These are phyloP conservation scores for Pleurostoma richardsiae DNA, from an alignment of 2,329 filamentous ascomycete genomes.

Conservation along the genomic window DNA sequence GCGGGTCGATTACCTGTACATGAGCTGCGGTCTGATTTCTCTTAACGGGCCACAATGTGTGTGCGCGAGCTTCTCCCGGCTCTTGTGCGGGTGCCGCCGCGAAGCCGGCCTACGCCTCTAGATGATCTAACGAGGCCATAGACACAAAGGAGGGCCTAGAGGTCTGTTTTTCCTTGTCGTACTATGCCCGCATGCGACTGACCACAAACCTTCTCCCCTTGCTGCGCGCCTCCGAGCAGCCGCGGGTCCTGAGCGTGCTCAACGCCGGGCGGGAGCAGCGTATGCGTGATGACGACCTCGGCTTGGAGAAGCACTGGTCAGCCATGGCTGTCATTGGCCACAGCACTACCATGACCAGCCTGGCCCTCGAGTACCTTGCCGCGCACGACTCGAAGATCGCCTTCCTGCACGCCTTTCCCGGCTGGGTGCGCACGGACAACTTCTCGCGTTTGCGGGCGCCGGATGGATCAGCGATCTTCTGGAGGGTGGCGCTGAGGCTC, in stretches of 20 bases:
- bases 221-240: slow-evolving; percentile 13
- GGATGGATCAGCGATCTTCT: slow-evolving; percentile 1
- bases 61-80: not conserved
- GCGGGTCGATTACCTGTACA: slow-evolving; percentile 19
- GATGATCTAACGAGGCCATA: slow-evolving; percentile 1
- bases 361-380: slow-evolving; percentile 21
- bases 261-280: slow-evolving; percentile 20
- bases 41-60: slow-evolving; percentile 12
- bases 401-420: slow-evolving; percentile 23
- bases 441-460: not conserved
- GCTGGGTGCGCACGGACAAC: slow-evolving; percentile 19
- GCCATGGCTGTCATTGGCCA: slow-evolving; percentile 16
- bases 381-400: slow-evolving; percentile 12
- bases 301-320: slow-evolving; percentile 16
- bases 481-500: slow-evolving; percentile 4
- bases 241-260: slow-evolving; percentile 24
- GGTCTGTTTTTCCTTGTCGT: slow-evolving; percentile 18
- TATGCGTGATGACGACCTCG: slow-evolving; percentile 19
- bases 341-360: slow-evolving; percentile 17
- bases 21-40: slow-evolving; percentile 17
- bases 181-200: slow-evolving; percentile 23
- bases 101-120: not conserved
- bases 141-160: slow-evolving; percentile 26
- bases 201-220: slow-evolving; percentile 24
- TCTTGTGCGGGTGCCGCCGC: not conserved